Conservation (phyloP, 1,284 basidiomycete genomes). For the Athelia sp. region DNA sequence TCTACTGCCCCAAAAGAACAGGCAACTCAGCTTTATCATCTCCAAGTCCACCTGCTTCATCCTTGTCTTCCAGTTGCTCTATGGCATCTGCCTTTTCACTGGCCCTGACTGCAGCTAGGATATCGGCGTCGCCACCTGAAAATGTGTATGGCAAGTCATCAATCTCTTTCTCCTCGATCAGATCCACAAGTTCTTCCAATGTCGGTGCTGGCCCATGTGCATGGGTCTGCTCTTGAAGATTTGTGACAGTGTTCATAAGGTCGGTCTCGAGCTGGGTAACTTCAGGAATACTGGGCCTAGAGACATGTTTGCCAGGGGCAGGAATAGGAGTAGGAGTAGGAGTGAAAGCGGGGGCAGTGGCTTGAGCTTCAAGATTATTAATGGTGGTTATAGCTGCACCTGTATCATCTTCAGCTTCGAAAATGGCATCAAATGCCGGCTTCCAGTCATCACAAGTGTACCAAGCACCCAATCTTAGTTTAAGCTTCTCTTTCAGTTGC, state of each 20-base stretch:
- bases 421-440: not conserved
- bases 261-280: not conserved
- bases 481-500: not conserved
- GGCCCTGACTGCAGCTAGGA: slow-evolving; percentile 10
- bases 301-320: not conserved
- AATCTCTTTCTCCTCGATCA: slow-evolving; percentile 14
- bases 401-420: not conserved
- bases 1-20: no score
- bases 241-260: slow-evolving; percentile 3
- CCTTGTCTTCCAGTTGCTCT: no score
- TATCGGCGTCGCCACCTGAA: slow-evolving; percentile 14
- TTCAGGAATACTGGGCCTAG: not conserved
- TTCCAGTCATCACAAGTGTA: not conserved
- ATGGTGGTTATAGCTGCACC: not conserved
- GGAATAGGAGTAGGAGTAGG: not conserved
- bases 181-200: slow-evolving; percentile 16
- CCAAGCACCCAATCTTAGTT: not conserved
- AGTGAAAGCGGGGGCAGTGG: no score
- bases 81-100: no score
- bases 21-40: no score
- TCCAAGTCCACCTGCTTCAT: no score
- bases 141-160: slow-evolving; percentile 11
- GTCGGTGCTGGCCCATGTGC: slow-evolving; percentile 11
- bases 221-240: slow-evolving; percentile 5
- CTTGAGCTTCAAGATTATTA: not conserved